phyloP scores from a whole-genome alignment of 306 rosid species.

The Dryas octopetala region DNA sequence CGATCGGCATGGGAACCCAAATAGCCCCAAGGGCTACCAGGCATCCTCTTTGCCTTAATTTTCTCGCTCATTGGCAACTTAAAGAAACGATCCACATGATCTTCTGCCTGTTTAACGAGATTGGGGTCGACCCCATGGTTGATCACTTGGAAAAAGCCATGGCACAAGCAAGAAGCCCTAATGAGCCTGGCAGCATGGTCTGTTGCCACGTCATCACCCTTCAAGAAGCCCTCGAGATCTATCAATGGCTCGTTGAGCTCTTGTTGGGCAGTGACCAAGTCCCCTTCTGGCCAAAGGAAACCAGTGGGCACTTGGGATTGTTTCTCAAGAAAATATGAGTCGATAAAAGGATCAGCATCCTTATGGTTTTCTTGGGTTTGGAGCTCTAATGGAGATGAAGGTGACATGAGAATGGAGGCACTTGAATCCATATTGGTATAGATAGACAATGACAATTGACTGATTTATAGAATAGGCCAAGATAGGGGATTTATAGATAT shows the following conservation, averaged over 20 bases:
- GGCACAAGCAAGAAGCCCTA: slow-evolving; percentile 46
- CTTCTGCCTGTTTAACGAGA: slow-evolving; percentile 40
- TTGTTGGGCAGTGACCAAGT: slow-evolving; percentile 35
- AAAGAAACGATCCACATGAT: slow-evolving; percentile 46
- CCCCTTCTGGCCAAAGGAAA: slow-evolving; percentile 59
- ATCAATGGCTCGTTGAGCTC: slow-evolving; percentile 52
- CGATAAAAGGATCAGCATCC: neutral
- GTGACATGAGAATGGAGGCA: neutral
- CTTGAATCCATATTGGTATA: neutral
- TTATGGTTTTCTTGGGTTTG: neutral
- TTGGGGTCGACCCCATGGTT: slow-evolving; percentile 59
- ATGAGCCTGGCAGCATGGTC: slow-evolving; percentile 38
- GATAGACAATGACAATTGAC: neutral
- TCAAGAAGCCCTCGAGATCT: slow-evolving; percentile 57
- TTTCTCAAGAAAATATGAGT: slow-evolving; percentile 12
- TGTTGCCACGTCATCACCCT: slow-evolving; percentile 46
- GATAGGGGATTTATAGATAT: neutral
- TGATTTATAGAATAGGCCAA: neutral
- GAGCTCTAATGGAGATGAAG: neutral
- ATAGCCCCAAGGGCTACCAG: slow-evolving; percentile 51
- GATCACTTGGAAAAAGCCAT: slow-evolving; percentile 75
- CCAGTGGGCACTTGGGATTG: slow-evolving; percentile 35
- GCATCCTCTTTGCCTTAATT: slow-evolving; percentile 21
- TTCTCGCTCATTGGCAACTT: slow-evolving; percentile 49
- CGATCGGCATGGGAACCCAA: slow-evolving; percentile 75